A percentile compares a stretch with the other conserved stretches of the same genome.
Evolutionary conservation across 1,139 yeast genomes (phyloP).

Genomic region (Taphrina communis): DNA sequence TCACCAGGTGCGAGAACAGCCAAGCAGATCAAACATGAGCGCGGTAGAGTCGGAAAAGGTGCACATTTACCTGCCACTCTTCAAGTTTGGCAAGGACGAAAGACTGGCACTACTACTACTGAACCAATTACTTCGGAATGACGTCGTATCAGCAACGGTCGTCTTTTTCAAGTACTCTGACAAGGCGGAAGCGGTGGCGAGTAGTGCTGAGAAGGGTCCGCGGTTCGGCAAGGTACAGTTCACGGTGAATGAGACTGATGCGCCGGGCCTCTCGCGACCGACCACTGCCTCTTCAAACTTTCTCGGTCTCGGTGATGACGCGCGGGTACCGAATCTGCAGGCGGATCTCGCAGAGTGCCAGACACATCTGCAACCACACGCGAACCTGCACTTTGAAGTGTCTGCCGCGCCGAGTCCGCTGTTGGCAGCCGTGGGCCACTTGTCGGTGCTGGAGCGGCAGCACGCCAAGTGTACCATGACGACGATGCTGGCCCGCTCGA

Average conservation of each 20-base stretch:
- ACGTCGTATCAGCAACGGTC: conserved; percentile 41
- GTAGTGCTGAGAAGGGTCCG: not conserved
- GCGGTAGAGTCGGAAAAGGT: conserved; percentile 24
- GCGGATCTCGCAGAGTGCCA: conserved; percentile 19
- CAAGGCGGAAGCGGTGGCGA: not conserved
- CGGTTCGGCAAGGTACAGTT: conserved; percentile 13
- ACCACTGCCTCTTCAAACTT: not conserved
- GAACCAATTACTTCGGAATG: conserved; percentile 30
- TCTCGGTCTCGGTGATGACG: not conserved
- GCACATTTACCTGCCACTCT: conserved; percentile 42
- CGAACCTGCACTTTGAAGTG: conserved; percentile 7
- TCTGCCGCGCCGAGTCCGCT: conserved; percentile 7
- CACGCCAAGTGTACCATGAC: conserved; percentile 13
- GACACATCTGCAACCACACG: conserved; percentile 5
- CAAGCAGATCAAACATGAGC: conserved; percentile 5
- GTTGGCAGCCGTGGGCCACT: conserved; percentile 12
- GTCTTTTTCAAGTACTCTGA: conserved; percentile 20
- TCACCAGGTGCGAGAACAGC: conserved; percentile 2
- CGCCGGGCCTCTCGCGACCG: not conserved
- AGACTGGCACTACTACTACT: conserved; percentile 36
- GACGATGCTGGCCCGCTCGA: conserved; percentile 6
- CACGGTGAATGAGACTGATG: conserved; percentile 4
- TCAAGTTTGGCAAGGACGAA: conserved; percentile 42
- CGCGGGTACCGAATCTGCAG: conserved; percentile 11
- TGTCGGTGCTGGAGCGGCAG: conserved; percentile 4